phyloP scores from a whole-genome alignment of 2,329 filamentous ascomycete genomes.

The Trichoderma sp. region DNA sequence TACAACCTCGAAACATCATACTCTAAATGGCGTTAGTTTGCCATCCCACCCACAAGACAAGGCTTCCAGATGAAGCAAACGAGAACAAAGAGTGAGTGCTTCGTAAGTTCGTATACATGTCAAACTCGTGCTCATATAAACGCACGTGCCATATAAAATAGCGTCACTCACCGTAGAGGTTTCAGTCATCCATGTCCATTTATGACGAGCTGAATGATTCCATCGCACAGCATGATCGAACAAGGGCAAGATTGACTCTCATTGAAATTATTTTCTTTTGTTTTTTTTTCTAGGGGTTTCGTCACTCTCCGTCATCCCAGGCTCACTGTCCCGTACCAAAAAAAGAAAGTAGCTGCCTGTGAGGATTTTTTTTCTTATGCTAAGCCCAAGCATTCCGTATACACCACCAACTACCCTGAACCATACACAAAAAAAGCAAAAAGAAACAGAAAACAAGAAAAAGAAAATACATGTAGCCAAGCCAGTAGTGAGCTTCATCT shows the following conservation, averaged over 20 bases:
- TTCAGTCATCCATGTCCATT: not conserved
- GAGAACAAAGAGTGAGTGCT: not conserved
- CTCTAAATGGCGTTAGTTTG: not conserved
- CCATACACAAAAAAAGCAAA: constrained; percentile 4
- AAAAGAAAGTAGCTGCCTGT: not conserved
- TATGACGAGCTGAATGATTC: not conserved
- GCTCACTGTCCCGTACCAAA: not conserved
- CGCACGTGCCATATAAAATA: not conserved
- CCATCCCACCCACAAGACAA: not conserved
- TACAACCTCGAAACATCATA: not conserved
- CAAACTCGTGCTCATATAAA: not conserved
- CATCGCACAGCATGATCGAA: not conserved
- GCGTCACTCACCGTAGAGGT: not conserved
- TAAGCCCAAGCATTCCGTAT: not conserved
- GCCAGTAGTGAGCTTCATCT: not conserved
- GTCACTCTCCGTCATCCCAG: not conserved
- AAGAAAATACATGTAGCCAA: not conserved
- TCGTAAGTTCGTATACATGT: not conserved
- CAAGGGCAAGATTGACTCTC: not conserved
- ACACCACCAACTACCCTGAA: constrained; percentile 5
- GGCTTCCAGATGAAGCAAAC: not conserved
- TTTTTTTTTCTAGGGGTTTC: not conserved
- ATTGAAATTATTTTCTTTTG: not conserved
- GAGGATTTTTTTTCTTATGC: not conserved
- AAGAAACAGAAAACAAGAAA: not conserved